These are phyloP conservation scores for Simplicillium aogashimaense DNA, from an alignment of 2,329 filamentous ascomycete genomes.

Conservation along the genomic window DNA sequence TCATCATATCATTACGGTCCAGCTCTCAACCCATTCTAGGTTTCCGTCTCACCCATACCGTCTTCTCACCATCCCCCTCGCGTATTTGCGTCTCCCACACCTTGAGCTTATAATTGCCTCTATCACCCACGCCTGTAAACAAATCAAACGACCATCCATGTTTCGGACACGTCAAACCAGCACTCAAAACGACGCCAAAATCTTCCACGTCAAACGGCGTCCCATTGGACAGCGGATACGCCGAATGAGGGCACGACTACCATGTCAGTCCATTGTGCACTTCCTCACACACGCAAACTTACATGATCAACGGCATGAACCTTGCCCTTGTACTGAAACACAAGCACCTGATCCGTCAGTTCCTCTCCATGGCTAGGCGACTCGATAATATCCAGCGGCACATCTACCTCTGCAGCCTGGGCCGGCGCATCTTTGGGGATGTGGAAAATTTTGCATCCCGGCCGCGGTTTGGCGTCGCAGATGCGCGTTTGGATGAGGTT, in stretches of 20 bases:
- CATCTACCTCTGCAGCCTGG: conserved; percentile 23
- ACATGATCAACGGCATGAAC: conserved; percentile 63
- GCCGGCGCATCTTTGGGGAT: conserved; percentile 30
- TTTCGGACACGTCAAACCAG: conserved; percentile 57
- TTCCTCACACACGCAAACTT: conserved; percentile 16
- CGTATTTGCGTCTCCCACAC: conserved; percentile 56
- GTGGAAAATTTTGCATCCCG: conserved; percentile 50
- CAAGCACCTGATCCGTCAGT: conserved; percentile 50
- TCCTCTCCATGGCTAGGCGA: conserved; percentile 18
- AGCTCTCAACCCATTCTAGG: conserved; percentile 5
- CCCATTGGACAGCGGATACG: conserved; percentile 54
- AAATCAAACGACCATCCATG: conserved; percentile 65
- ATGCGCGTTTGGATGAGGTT: conserved; percentile 24
- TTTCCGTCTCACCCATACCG: conserved; percentile 6
- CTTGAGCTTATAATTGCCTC: conserved; percentile 49
- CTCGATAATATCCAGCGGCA: conserved; percentile 21
- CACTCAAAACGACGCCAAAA: conserved; percentile 53
- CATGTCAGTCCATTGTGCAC: conserved; percentile 1
- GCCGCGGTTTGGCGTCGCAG: conserved; percentile 29
- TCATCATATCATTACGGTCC: no score
- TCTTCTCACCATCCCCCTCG: conserved; percentile 1
- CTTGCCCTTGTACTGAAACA: conserved; percentile 53
- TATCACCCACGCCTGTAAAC: conserved; percentile 50
- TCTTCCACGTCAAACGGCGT: conserved; percentile 63
- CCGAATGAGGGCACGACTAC: conserved; percentile 57